These are phyloP conservation scores for Stentor coeruleus DNA, from an alignment of 73 alveolate genomes.

Conservation along the genomic window DNA sequence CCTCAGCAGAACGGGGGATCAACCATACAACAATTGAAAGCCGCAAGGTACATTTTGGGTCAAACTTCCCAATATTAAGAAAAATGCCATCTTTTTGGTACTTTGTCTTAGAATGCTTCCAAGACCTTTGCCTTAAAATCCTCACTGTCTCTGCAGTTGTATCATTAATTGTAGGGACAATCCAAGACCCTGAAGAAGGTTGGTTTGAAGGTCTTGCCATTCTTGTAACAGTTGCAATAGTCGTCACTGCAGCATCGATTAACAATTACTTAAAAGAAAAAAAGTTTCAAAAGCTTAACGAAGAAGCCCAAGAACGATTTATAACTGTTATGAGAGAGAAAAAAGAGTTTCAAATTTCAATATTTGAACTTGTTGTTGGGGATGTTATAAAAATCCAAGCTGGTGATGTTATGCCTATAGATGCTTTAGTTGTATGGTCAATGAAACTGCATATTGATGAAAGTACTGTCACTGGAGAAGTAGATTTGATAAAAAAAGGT, in stretches of 20 bases:
- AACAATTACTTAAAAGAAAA: conserved; percentile 85
- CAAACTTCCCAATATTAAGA: conserved; percentile 34
- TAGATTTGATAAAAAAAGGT: conserved; percentile 81
- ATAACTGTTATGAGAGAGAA: conserved; percentile 81
- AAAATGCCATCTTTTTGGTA: conserved; percentile 32
- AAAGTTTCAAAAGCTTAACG: conserved; percentile 79
- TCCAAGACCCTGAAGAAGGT: conserved; percentile 85
- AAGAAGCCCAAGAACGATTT: conserved; percentile 68
- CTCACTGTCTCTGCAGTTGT: conserved; percentile 90
- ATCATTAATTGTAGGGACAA: conserved; percentile 85
- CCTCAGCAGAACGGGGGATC: conserved; percentile 46
- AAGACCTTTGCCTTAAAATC: conserved; percentile 88
- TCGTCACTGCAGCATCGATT: conserved; percentile 81
- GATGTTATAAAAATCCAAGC: conserved; percentile 78
- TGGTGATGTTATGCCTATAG: conserved; percentile 93
- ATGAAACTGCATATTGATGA: conserved; percentile 82
- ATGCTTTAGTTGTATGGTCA: conserved; percentile 77
- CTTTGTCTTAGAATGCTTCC: conserved; percentile 78
- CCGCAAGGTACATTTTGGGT: conserved; percentile 30
- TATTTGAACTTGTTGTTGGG: conserved; percentile 88
- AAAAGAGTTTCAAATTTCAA: conserved; percentile 52
- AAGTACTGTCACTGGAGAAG: conserved; percentile 91
- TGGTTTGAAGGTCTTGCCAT: conserved; percentile 98
- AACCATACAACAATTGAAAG: background rate
- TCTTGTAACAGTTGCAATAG: conserved; percentile 80